These are phyloP conservation scores for Alternaria sp. DNA, from an alignment of 2,329 filamentous ascomycete species.

Conservation along the genomic window DNA sequence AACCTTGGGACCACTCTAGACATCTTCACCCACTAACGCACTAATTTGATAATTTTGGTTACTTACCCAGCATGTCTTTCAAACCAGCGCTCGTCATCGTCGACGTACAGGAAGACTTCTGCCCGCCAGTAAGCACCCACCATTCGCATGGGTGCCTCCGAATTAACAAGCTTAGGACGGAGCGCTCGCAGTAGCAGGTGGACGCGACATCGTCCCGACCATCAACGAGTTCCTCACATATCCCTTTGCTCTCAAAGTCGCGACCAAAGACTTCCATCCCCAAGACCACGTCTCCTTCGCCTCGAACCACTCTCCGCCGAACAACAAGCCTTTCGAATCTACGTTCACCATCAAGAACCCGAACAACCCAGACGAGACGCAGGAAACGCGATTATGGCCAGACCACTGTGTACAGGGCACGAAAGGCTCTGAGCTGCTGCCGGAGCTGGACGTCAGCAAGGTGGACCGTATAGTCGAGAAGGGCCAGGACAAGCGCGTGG, in stretches of 20 bases:
- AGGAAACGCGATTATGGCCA: constrained; percentile 81
- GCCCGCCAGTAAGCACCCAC: constrained; percentile 72
- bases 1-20: not conserved
- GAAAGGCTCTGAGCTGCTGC: constrained; percentile 73
- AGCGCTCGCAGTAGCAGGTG: constrained; percentile 79
- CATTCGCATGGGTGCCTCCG: not conserved
- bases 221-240: constrained; percentile 78
- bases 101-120: constrained; percentile 95
- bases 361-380: constrained; percentile 65
- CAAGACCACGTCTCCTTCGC: constrained; percentile 86
- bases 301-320: constrained; percentile 69
- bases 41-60: not conserved
- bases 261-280: constrained; percentile 94
- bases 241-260: constrained; percentile 76
- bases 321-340: constrained; percentile 72
- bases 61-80: constrained; percentile 33
- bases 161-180: constrained; percentile 67
- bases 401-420: constrained; percentile 84
- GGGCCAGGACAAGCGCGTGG: constrained; percentile 73
- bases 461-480: constrained; percentile 78
- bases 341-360: constrained; percentile 71
- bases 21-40: not conserved
- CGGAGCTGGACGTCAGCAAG: constrained; percentile 67
- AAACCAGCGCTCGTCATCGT: constrained; percentile 73
- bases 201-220: constrained; percentile 70